These are phyloP conservation scores for Daldinia loculata DNA, from an alignment of 495 filamentous ascomycete species.

Conservation along the genomic window DNA sequence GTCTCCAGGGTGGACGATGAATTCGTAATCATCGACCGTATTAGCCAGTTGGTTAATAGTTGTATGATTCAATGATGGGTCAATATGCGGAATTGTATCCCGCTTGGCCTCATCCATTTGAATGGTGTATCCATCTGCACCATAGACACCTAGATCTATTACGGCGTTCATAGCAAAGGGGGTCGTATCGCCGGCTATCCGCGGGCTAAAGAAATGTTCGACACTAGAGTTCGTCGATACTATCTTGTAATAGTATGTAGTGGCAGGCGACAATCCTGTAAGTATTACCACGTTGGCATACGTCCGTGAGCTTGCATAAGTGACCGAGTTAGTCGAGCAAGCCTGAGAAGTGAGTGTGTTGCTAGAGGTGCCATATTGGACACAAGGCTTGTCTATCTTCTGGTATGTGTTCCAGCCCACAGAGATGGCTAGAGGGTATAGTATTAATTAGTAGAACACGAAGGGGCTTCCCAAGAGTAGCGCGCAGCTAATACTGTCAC, in stretches of 20 bases:
- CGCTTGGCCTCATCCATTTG: constrained; percentile 57
- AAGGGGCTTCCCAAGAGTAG: not conserved
- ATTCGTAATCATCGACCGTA: constrained; percentile 66
- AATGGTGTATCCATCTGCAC: constrained; percentile 65
- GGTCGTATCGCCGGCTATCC: constrained; percentile 54
- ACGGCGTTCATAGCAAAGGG: constrained; percentile 54
- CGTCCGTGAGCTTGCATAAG: constrained; percentile 53
- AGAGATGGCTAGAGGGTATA: constrained; percentile 56
- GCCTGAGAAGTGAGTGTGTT: constrained; percentile 40
- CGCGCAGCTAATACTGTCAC: not conserved
- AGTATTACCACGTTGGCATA: constrained; percentile 53
- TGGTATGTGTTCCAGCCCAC: constrained; percentile 62
- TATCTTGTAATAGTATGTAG: constrained; percentile 62
- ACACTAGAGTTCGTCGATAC: constrained; percentile 64
- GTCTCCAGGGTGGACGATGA: constrained; percentile 66
- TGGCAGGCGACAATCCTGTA: constrained; percentile 47
- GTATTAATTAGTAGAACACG: constrained; percentile 3
- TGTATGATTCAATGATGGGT: constrained; percentile 68
- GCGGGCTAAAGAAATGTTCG: constrained; percentile 64
- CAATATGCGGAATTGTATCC: constrained; percentile 60
- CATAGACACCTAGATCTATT: constrained; percentile 61
- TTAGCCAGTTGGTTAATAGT: constrained; percentile 65
- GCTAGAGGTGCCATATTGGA: constrained; percentile 54
- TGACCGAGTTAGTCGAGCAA: constrained; percentile 51
- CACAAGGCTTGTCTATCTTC: constrained; percentile 51